These are phyloP conservation scores for Gryganskiella cystojenkinii DNA, from an alignment of 192 early-diverging fungal species.

Conservation along the genomic window DNA sequence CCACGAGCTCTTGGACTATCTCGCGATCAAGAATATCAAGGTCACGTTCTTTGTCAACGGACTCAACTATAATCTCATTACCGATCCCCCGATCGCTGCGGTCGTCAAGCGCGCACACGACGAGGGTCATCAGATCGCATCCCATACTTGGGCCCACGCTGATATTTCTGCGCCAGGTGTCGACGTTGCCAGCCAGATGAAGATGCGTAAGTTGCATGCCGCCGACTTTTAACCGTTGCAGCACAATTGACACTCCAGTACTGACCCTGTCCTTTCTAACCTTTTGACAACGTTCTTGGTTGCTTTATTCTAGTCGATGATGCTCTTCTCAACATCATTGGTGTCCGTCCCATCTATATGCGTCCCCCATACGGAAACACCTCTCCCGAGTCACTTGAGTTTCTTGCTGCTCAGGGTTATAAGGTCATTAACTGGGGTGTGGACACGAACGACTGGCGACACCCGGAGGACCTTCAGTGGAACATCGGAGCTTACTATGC, in stretches of 20 bases:
- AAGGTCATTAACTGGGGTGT: conserved; percentile 50
- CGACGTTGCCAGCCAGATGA: conserved; percentile 6
- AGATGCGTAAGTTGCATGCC: conserved; percentile 7
- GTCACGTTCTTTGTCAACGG: conserved; percentile 50
- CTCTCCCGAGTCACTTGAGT: conserved; percentile 7
- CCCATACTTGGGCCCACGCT: conserved; percentile 60
- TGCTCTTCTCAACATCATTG: conserved; percentile 43
- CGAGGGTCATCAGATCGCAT: conserved; percentile 67
- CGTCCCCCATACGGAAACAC: conserved; percentile 43
- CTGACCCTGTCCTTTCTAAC: too few relatives aligned
- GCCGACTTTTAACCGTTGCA: neutral
- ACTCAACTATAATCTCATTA: conserved; percentile 15
- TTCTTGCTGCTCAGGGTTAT: conserved; percentile 20
- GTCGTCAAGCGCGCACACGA: conserved; percentile 53
- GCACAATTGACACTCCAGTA: too few relatives aligned
- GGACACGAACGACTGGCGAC: conserved; percentile 44
- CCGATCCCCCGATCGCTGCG: conserved; percentile 8
- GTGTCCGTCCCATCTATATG: conserved; percentile 60
- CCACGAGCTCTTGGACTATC: conserved; percentile 13
- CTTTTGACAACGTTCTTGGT: too few relatives aligned
- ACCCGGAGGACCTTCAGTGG: neutral
- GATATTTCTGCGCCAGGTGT: neutral
- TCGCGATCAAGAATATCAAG: conserved; percentile 20
- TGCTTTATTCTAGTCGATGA: conserved; percentile 21
- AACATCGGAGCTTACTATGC: neutral